phyloP scores from a whole-genome alignment of 2,329 filamentous ascomycete genomes.

The Rhynchosporium graminicola region DNA sequence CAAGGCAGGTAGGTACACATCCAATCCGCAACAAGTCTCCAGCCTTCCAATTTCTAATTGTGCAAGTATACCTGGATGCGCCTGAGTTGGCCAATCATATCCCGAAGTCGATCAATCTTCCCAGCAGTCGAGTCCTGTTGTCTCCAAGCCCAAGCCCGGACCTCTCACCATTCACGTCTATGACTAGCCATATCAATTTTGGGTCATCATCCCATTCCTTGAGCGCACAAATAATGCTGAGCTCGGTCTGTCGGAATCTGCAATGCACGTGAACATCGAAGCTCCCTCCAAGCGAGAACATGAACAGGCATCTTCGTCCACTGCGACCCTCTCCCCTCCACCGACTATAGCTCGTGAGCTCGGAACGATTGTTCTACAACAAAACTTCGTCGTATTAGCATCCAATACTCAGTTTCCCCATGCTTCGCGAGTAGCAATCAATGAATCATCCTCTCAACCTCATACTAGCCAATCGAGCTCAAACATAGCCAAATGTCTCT shows the following conservation, averaged over 20 bases:
- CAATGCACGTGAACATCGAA: background rate
- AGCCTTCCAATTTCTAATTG: background rate
- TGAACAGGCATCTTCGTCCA: too few relatives aligned
- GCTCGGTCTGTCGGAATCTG: background rate
- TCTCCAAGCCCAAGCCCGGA: background rate
- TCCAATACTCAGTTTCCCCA: background rate
- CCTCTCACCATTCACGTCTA: background rate
- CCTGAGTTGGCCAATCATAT: background rate
- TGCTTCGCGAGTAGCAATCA: too few relatives aligned
- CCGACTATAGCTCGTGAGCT: background rate
- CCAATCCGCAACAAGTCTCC: background rate
- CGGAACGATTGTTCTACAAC: background rate
- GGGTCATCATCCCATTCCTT: background rate
- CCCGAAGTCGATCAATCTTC: background rate
- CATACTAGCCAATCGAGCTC: too few relatives aligned
- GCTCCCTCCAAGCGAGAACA: background rate
- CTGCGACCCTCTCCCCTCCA: background rate
- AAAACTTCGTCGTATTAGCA: background rate
- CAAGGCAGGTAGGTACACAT: background rate
- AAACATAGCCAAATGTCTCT: too few relatives aligned
- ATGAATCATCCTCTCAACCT: too few relatives aligned
- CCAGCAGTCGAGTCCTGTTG: background rate
- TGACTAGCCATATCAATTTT: background rate
- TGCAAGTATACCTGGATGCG: background rate
- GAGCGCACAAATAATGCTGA: background rate